Percentiles rank a stretch among this genome's conserved stretches.
Evolutionary conservation across 352 stramenopile genomes (phyloP).

Genomic region (Globisporangium nodosum): DNA sequence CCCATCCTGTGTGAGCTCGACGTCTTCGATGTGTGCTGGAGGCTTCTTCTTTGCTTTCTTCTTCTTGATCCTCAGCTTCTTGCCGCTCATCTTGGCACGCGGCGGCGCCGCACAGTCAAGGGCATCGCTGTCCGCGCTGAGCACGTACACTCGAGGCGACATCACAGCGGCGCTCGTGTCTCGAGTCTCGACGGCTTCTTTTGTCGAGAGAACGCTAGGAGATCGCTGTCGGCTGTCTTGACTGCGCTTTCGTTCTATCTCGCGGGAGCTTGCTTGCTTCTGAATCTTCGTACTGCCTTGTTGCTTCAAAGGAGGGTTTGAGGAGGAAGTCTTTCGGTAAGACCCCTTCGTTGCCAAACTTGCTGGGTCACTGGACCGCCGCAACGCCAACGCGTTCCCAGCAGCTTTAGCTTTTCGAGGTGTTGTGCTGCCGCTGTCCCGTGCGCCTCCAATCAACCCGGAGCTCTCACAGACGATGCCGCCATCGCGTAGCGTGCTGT

Average conservation of each 20-base stretch:
- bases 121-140: background rate
- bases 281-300: background rate
- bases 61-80: constrained; percentile 31
- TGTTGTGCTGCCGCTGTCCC: constrained; percentile 2
- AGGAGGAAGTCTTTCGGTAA: constrained; percentile 2
- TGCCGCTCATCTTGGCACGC: constrained; percentile 27
- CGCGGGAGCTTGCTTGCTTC: background rate
- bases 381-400: background rate
- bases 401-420: constrained; percentile 4
- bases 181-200: background rate
- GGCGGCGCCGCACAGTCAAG: constrained; percentile 6
- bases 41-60: constrained; percentile 7
- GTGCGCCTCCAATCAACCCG: background rate
- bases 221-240: constrained; percentile 1
- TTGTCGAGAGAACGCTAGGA: background rate
- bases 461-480: constrained; percentile 14
- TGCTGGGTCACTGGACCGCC: background rate
- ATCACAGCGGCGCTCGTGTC: background rate
- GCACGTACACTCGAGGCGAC: constrained; percentile 1
- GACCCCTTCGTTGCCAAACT: background rate
- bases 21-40: background rate
- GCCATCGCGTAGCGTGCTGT: constrained; percentile 32
- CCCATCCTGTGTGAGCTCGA: background rate
- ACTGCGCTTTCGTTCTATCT: constrained; percentile 1
- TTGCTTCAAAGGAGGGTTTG: constrained; percentile 4